Percentiles rank a stretch among this genome's conserved stretches.
phyloP scores from a whole-genome alignment of 768 basidiomycete species.

The Tylopilus subfusipes region DNA sequence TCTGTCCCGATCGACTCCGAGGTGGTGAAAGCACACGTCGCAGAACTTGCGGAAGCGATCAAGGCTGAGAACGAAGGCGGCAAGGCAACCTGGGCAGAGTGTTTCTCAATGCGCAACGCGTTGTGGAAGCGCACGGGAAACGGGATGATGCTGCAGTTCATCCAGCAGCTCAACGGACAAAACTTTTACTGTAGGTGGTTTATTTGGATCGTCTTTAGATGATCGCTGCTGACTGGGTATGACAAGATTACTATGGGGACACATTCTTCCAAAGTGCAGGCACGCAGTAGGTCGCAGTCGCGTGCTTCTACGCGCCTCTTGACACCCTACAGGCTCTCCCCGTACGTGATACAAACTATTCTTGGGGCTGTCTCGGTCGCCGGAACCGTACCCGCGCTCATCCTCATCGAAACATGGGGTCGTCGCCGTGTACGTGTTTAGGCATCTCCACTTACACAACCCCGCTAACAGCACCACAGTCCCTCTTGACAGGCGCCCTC shows the following conservation, averaged over 20 bases:
- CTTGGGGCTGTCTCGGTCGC: slow-evolving; percentile 70
- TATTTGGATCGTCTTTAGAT: neutral
- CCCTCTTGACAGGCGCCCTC: slow-evolving; percentile 41
- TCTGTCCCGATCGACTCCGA: slow-evolving; percentile 12
- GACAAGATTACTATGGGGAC: slow-evolving; percentile 16
- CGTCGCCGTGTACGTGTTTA: slow-evolving; percentile 49
- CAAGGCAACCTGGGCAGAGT: slow-evolving; percentile 14
- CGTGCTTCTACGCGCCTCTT: neutral
- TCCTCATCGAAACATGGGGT: slow-evolving; percentile 70
- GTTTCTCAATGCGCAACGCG: slow-evolving; percentile 15
- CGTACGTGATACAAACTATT: slow-evolving; percentile 71
- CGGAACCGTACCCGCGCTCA: slow-evolving; percentile 68
- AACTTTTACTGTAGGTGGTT: slow-evolving; percentile 17
- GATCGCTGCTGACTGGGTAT: neutral
- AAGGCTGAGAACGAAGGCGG: slow-evolving; percentile 16
- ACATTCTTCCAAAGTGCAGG: slow-evolving; percentile 50
- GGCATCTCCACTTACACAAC: neutral
- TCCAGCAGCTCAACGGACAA: slow-evolving; percentile 15
- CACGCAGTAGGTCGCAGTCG: slow-evolving; percentile 42
- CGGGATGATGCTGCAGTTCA: slow-evolving; percentile 17
- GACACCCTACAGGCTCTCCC: slow-evolving; percentile 40
- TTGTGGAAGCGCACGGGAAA: slow-evolving; percentile 18
- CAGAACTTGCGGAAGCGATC: slow-evolving; percentile 15
- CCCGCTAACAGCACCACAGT: neutral
- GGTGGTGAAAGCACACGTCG: slow-evolving; percentile 9